phyloP scores from a whole-genome alignment of 305 asterid species.

The Ajuga reptans region DNA sequence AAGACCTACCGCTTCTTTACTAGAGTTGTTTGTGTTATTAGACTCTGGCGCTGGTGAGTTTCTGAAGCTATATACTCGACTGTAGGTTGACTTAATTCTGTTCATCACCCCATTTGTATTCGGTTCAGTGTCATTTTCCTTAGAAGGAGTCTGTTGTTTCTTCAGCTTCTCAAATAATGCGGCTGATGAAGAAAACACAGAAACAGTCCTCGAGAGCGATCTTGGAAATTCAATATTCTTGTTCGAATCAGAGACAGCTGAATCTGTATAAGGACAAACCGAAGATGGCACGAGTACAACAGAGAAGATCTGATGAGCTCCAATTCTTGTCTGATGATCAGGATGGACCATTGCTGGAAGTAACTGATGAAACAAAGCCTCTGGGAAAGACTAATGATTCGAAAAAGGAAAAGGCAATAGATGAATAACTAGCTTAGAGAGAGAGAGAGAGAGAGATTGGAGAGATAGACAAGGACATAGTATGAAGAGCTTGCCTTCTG shows the following conservation, averaged over 20 bases:
- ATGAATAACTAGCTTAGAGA: neutral
- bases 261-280: constrained; percentile 49
- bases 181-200: constrained; percentile 94
- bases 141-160: constrained; percentile 38
- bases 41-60: constrained; percentile 39
- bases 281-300: constrained; percentile 97
- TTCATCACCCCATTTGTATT: constrained; percentile 48
- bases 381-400: constrained; percentile 76
- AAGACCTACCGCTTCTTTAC: constrained; percentile 42
- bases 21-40: constrained; percentile 32
- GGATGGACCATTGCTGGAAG: constrained; percentile 95
- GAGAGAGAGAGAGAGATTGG: constrained; percentile 9
- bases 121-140: constrained; percentile 33
- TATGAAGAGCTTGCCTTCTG: constrained; percentile 44
- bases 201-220: constrained; percentile 87
- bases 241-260: constrained; percentile 30
- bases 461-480: neutral
- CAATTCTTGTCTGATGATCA: constrained; percentile 83
- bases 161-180: constrained; percentile 83
- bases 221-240: constrained; percentile 52
- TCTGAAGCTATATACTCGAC: constrained; percentile 63
- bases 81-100: constrained; percentile 71
- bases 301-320: constrained; percentile 91
- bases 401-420: neutral
- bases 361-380: constrained; percentile 90